These are phyloP conservation scores for Tricholoma matsutake DNA, from an alignment of 768 basidiomycete species.

Conservation along the genomic window DNA sequence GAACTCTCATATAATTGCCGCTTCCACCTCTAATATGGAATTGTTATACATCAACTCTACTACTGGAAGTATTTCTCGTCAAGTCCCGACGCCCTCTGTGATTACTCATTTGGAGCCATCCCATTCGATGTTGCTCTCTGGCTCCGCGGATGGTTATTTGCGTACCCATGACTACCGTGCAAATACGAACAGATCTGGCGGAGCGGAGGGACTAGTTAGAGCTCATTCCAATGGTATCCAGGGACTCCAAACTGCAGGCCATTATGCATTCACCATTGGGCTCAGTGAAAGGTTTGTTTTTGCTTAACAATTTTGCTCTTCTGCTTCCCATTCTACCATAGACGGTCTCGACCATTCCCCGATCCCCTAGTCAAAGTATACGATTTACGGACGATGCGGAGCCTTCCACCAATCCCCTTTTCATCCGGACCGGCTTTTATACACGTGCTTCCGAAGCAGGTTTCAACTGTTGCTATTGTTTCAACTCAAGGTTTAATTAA, in stretches of 20 bases:
- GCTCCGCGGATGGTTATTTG: constrained; percentile 70
- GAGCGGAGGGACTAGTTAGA: constrained; percentile 54
- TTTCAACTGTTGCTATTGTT: constrained; percentile 69
- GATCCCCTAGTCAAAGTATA: constrained; percentile 94
- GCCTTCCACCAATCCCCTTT: constrained; percentile 85
- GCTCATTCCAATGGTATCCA: constrained; percentile 83
- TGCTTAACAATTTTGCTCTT: background rate
- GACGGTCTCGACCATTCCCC: constrained; percentile 83
- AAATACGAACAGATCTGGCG: constrained; percentile 43
- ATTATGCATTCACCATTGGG: constrained; percentile 84
- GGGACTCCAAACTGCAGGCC: constrained; percentile 76
- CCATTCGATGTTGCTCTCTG: constrained; percentile 61
- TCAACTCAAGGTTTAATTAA: constrained; percentile 84
- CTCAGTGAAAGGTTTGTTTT: constrained; percentile 69
- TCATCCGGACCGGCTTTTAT: constrained; percentile 86
- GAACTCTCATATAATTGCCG: constrained; percentile 53
- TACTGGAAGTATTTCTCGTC: constrained; percentile 63
- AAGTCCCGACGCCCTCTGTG: constrained; percentile 52
- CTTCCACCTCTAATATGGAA: constrained; percentile 57
- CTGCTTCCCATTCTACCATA: constrained; percentile 27
- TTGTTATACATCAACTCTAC: constrained; percentile 69
- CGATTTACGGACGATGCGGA: constrained; percentile 79
- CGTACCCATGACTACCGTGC: constrained; percentile 72
- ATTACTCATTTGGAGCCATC: constrained; percentile 66
- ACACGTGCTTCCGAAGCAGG: constrained; percentile 71